Percentiles rank a stretch among this genome's conserved stretches.
Conservation (phyloP, 2,329 filamentous ascomycete genomes). For the Anisogramma anomala region DNA sequence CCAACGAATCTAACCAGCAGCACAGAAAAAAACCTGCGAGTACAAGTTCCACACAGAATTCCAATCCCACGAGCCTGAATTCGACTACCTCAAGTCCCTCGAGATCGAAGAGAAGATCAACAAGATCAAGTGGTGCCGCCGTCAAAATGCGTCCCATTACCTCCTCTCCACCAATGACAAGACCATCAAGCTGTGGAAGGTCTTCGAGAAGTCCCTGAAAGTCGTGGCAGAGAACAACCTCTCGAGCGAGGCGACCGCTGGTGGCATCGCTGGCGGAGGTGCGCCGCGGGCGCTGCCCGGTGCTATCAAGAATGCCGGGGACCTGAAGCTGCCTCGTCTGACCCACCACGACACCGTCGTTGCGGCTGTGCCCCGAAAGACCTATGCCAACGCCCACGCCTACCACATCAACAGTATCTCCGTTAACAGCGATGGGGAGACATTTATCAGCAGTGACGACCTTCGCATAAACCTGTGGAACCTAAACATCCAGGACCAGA, state of each 20-base stretch:
- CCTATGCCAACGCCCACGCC: slow-evolving; percentile 95
- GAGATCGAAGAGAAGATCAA: slow-evolving; percentile 99
- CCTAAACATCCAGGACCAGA: slow-evolving; percentile 97
- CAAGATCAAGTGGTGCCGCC: slow-evolving; percentile 99
- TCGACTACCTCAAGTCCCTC: slow-evolving; percentile 97
- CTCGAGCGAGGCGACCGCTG: slow-evolving; percentile 81
- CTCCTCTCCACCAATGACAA: slow-evolving; percentile 98
- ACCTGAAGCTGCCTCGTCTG: slow-evolving; percentile 87
- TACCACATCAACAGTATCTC: slow-evolving; percentile 99
- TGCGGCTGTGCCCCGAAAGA: slow-evolving; percentile 86
- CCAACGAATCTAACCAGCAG: slow-evolving; percentile 23
- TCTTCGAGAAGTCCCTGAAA: slow-evolving; percentile 98
- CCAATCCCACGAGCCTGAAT: slow-evolving; percentile 98
- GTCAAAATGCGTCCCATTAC: slow-evolving; percentile 97
- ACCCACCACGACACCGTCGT: slow-evolving; percentile 98
- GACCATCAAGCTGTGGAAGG: slow-evolving; percentile 99
- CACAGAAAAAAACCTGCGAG: slow-evolving; percentile 98
- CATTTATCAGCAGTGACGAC: slow-evolving; percentile 97
- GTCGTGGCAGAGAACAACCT: slow-evolving; percentile 98
- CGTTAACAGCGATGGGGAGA: slow-evolving; percentile 99
- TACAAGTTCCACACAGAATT: slow-evolving; percentile 99
- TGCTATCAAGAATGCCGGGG: slow-evolving; percentile 67
- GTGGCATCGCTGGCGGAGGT: slow-evolving; percentile 60
- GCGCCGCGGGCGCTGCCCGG: slow-evolving; percentile 61
- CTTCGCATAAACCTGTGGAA: slow-evolving; percentile 98